Base-by-base conservation (phyloP, 768 basidiomycete genomes). In the Pleurotus tuoliensis region DNA sequence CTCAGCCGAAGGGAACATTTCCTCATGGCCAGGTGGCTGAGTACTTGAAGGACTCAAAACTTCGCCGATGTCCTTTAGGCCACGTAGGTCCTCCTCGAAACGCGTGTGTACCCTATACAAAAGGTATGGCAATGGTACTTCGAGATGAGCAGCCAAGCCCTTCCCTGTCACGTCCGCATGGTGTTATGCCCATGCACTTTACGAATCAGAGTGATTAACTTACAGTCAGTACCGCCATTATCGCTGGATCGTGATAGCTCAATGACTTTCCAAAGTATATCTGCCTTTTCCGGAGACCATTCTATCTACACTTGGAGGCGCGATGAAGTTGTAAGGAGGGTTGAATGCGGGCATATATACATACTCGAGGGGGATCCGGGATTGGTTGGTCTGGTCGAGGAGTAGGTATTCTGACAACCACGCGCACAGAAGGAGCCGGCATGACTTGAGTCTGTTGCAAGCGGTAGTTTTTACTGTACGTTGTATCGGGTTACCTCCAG, bases 261-360 rank as follows among this genome's bases (percentile, higher is more conserved):
- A 59, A 94, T 92, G 44, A 90, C 88, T 69, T 91, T 90, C 92
- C 92, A 94, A 6, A 94, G 74, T 5, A 90, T 82, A 59, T 87
- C 86, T 45, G 92, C 92, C 68, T 93, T 94, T 57, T 92, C 89
- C 6, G 81, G 62, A 43, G 81, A 90, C 92, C 92, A 94, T 74
- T 89, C 86, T 68, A 94, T 86, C 91, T 93, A 57, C 58, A 53
- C 43, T 53, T 59, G 58, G 55, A 60, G 47, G 56, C 62, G 54
- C 41, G 40, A 39, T 12, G 15, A 38, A 47, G 56, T 43, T 52
- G 27, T 55, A 16, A 38, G n/a, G 45, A 47, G 49, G 16, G 22
- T 50, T 15, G 37, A 37, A 53, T 38, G 7, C 45, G 45, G 54
- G 18, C 5, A 44, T 25, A 30, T 46, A 48, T n/a, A 78, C 83